phyloP scores from a whole-genome alignment of 1,139 yeast species.

The Pneumocystis murina region DNA sequence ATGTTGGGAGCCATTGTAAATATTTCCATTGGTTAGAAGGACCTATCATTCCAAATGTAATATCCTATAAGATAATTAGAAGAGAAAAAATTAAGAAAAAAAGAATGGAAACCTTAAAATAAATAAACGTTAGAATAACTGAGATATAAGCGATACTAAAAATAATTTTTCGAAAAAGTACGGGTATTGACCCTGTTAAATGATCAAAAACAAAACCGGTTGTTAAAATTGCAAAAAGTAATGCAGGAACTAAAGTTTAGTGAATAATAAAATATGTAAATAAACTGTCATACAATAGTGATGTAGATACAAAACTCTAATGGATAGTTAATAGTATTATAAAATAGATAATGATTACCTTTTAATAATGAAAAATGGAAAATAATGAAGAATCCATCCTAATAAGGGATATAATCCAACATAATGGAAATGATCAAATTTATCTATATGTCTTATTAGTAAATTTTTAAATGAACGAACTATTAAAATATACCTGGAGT shows the following conservation, averaged over 20 bases:
- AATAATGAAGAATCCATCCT: conserved; percentile 88
- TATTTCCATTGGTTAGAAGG: conserved; percentile 51
- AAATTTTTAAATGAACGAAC: conserved; percentile 10
- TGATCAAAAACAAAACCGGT: conserved; percentile 62
- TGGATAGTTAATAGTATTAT: background rate
- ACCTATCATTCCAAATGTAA: conserved; percentile 86
- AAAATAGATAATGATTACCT: conserved; percentile 28
- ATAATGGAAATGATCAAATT: conserved; percentile 37
- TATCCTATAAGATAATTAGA: conserved; percentile 25
- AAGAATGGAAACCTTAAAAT: conserved; percentile 32
- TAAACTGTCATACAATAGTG: conserved; percentile 39
- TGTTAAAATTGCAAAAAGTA: conserved; percentile 82
- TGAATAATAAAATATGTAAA: background rate
- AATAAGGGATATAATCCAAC: conserved; percentile 83
- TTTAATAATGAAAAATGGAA: conserved; percentile 87
- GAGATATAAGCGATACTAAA: conserved; percentile 36
- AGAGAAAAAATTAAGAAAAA: background rate
- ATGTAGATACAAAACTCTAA: conserved; percentile 76
- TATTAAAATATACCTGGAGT: conserved; percentile 19
- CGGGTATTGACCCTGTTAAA: conserved; percentile 30
- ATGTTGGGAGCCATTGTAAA: conserved; percentile 59
- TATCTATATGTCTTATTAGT: background rate
- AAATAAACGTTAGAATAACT: conserved; percentile 54
- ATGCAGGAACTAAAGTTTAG: conserved; percentile 47
- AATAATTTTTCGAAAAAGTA: conserved; percentile 23